These are phyloP conservation scores for Citrus australasica DNA, from an alignment of 345 rosid species.

Conservation along the genomic window DNA sequence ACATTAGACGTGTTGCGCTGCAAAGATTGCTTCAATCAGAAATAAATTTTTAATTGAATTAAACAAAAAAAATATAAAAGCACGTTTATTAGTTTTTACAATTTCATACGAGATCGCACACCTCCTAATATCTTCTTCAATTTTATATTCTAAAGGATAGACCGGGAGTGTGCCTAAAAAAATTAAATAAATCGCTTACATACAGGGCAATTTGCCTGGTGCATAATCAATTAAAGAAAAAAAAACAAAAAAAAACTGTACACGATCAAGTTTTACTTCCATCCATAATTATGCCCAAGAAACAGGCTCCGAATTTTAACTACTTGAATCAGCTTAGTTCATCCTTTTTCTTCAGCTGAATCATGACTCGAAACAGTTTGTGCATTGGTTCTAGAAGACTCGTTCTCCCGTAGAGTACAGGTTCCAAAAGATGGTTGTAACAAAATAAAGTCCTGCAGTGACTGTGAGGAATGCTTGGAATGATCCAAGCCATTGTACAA, in stretches of 20 bases:
- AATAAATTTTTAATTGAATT: not conserved
- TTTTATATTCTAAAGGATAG: not conserved
- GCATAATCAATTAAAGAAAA: not conserved
- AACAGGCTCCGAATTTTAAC: slow-evolving; percentile 1
- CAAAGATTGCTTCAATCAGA: not conserved
- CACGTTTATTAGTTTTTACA: not conserved
- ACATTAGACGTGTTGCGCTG: not conserved
- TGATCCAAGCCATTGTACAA: slow-evolving; percentile 86
- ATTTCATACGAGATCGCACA: not conserved
- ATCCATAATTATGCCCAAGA: not conserved
- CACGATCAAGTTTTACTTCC: not conserved
- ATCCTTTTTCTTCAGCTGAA: not conserved
- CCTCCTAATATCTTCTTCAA: not conserved
- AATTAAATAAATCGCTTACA: too few relatives aligned
- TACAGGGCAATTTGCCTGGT: not conserved
- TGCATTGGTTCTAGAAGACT: slow-evolving; percentile 44
- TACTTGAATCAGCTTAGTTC: not conserved
- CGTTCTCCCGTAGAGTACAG: slow-evolving; percentile 75
- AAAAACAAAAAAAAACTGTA: slow-evolving; percentile 8
- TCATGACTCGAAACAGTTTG: not conserved
- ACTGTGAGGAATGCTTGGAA: slow-evolving; percentile 78
- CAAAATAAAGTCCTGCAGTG: slow-evolving; percentile 81
- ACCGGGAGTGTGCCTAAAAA: not conserved
- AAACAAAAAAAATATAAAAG: not conserved
- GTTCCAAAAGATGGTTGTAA: slow-evolving; percentile 66